These are phyloP conservation scores for Gnetum montanum DNA, from an alignment of 75 land plant genomes.

Conservation along the genomic window DNA sequence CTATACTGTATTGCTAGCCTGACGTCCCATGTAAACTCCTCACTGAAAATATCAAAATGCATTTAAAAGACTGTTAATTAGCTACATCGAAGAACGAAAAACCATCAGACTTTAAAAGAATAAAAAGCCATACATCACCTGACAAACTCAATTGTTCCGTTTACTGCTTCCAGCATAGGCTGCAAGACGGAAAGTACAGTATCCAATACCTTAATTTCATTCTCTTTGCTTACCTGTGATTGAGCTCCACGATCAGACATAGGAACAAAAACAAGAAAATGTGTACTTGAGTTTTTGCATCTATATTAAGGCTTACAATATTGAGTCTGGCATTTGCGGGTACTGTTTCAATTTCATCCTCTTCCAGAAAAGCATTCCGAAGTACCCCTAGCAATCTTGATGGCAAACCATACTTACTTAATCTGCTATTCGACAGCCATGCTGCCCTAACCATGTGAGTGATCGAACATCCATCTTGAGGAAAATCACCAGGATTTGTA, in stretches of 20 bases:
- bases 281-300: no score
- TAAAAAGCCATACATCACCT: slow-evolving; percentile 2
- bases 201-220: slow-evolving; percentile 6
- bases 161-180: slow-evolving; percentile 3
- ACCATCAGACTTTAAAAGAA: no score
- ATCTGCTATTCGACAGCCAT: slow-evolving; percentile 42
- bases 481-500: no score
- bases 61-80: no score
- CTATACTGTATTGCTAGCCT: slow-evolving; percentile 2
- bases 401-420: slow-evolving; percentile 45
- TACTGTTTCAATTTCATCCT: slow-evolving; percentile 4
- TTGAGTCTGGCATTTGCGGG: slow-evolving; percentile 5
- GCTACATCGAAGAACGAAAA: no score
- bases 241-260: not conserved
- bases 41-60: not conserved
- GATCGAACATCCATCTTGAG: not conserved
- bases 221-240: slow-evolving; percentile 9
- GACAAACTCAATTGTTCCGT: not conserved
- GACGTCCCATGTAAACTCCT: not conserved
- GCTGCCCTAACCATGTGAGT: slow-evolving; percentile 70
- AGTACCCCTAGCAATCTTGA: slow-evolving; percentile 40
- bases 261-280: not conserved
- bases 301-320: slow-evolving; percentile 19
- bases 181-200: slow-evolving; percentile 5
- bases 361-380: slow-evolving; percentile 25